phyloP scores from a whole-genome alignment of 352 stramenopile species.

The Globisporangium orthogonon region DNA sequence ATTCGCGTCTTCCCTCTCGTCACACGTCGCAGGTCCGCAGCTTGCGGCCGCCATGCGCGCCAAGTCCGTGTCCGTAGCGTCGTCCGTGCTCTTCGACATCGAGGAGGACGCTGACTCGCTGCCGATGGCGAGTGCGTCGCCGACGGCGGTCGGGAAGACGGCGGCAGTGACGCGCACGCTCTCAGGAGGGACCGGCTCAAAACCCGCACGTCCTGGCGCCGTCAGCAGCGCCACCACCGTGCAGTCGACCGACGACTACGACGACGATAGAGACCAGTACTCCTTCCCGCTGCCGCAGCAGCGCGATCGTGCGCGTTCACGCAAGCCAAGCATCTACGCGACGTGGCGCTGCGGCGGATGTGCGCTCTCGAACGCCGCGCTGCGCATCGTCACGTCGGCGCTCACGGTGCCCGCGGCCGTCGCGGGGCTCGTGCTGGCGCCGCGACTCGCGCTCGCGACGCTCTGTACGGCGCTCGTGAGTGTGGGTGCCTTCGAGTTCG shows the following conservation, averaged over 20 bases:
- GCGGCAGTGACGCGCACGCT: conserved; percentile 12
- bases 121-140: conserved; percentile 9
- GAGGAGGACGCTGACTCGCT: conserved; percentile 26
- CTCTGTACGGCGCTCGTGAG: conserved; percentile 23
- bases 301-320: conserved; percentile 18
- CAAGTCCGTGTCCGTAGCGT: conserved; percentile 12
- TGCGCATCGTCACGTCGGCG: conserved; percentile 23
- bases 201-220: conserved; percentile 16
- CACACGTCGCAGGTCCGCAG: not conserved
- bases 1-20: not conserved
- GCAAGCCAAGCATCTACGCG: conserved; percentile 33
- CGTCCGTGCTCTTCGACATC: conserved; percentile 40
- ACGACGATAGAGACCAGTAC: conserved; percentile 11
- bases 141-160: conserved; percentile 6
- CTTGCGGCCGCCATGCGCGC: conserved; percentile 5
- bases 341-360: conserved; percentile 34
- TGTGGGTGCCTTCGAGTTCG: conserved; percentile 44
- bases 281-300: conserved; percentile 6
- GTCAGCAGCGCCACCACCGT: conserved; percentile 17
- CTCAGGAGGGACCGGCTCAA: not conserved
- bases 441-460: conserved; percentile 21
- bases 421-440: conserved; percentile 28
- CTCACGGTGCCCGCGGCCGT: conserved; percentile 23
- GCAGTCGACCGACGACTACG: conserved; percentile 15
- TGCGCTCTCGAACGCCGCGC: conserved; percentile 28